Base-by-base conservation (phyloP, 2,329 filamentous ascomycete species). In the Mycosphaerella arachidis region DNA sequence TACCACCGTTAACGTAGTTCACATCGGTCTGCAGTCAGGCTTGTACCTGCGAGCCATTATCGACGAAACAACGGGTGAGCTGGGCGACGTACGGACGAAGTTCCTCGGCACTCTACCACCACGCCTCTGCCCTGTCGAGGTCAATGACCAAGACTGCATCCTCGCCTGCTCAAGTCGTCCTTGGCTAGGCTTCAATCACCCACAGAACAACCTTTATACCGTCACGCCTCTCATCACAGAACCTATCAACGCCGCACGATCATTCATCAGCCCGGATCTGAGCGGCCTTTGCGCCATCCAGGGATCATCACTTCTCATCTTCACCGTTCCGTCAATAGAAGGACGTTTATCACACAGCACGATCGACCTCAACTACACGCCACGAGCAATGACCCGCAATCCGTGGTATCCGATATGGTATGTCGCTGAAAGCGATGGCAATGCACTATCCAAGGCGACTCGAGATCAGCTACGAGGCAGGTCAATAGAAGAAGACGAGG, bases 141-240 rank as follows among this genome's bases (percentile, higher is more conserved):
- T 97, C 8, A 87, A 94, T 70, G 87, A 87, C 18, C 89, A 92
- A 66, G 88, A 89, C 89, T 68, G 67, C 52, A 63, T 97, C 13
- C 82, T 99, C 55, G 93, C 91, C 2, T 82, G 97, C 57, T 97
- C 92, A 73, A 95, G 92, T 16, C 86, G 93, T 58, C 90, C 94
- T n/a, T 99, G 93, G 92, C 82, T 99, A 4, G 93, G 92, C 48
- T 97, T 97, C 72, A 89, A 92, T 0, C 91, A 97, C 69, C 86
- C 90, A 1, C 88, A 92, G 61, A 92, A 89, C 2, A 91, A 90
- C 71, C 87, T 87, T 40, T 96, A 97, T 70, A 91, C 95, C 76
- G 87, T 97, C 67, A 97, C 93, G 0, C 94, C 95, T 0, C 78
- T 99, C 31, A 91, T 67, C 46, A 67, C 66, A 70, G 86, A 88